phyloP scores from a whole-genome alignment of 352 stramenopile genomes.

The Phytophthora sojae region DNA sequence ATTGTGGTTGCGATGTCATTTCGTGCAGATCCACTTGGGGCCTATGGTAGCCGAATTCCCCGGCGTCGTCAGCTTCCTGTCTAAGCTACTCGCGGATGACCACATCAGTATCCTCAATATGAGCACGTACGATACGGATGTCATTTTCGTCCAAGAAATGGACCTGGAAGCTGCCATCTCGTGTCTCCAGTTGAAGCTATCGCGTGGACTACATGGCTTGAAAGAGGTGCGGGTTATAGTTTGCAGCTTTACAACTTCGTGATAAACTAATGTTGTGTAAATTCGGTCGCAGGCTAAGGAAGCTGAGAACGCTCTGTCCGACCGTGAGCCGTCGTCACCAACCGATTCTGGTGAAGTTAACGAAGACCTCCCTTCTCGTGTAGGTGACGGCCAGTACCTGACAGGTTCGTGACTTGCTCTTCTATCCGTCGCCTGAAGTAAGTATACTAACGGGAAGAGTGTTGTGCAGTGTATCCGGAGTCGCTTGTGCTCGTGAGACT shows the following conservation, averaged over 20 bases:
- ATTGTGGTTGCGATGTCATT: slow-evolving; percentile 1
- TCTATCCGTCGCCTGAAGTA: background rate
- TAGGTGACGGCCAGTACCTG: slow-evolving; percentile 80
- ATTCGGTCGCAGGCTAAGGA: slow-evolving; percentile 32
- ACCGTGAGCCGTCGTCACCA: slow-evolving; percentile 30
- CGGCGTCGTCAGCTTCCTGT: slow-evolving; percentile 86
- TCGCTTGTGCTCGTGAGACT: slow-evolving; percentile 80
- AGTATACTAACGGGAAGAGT: slow-evolving; percentile 8
- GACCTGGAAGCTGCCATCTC: slow-evolving; percentile 73
- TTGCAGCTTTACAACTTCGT: background rate
- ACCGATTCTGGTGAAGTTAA: slow-evolving; percentile 28
- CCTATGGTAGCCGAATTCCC: slow-evolving; percentile 89
- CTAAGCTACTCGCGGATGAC: slow-evolving; percentile 82
- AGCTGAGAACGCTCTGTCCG: slow-evolving; percentile 48
- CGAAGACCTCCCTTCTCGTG: slow-evolving; percentile 34
- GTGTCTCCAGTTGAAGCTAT: slow-evolving; percentile 83
- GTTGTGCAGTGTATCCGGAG: slow-evolving; percentile 70
- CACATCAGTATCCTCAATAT: slow-evolving; percentile 92
- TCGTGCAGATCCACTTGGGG: slow-evolving; percentile 78
- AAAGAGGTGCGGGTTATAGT: slow-evolving; percentile 61
- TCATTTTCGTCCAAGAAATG: slow-evolving; percentile 86
- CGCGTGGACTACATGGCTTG: slow-evolving; percentile 77
- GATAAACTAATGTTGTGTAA: background rate
- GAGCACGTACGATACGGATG: slow-evolving; percentile 91
- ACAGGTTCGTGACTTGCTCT: slow-evolving; percentile 45